A percentile compares a stretch with the other conserved stretches of the same genome.
phyloP scores from a whole-genome alignment of 2,329 filamentous ascomycete species.

The Aspergillus caelatus region DNA sequence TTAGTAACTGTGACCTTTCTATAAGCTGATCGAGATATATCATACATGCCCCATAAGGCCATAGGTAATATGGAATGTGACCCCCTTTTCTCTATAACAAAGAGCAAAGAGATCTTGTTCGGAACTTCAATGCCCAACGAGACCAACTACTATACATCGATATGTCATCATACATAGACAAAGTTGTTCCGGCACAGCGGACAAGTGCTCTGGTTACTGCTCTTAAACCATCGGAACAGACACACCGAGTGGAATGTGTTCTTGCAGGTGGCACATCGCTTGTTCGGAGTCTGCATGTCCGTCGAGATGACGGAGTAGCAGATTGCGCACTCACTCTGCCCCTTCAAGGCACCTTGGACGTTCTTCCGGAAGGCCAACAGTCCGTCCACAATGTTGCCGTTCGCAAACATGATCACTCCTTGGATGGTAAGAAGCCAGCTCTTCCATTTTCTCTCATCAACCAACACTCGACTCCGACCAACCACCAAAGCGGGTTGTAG shows the following conservation, averaged over 20 bases:
- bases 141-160: slow-evolving; percentile 1
- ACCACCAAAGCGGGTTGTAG: slow-evolving; percentile 76
- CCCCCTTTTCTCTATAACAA: background rate
- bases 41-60: background rate
- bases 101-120: background rate
- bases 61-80: background rate
- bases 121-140: background rate
- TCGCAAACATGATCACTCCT: slow-evolving; percentile 90
- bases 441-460: slow-evolving; percentile 90
- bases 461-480: slow-evolving; percentile 79
- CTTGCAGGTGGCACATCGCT: slow-evolving; percentile 88
- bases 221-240: slow-evolving; percentile 96
- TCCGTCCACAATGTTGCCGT: slow-evolving; percentile 85
- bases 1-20: background rate
- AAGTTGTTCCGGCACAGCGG: slow-evolving; percentile 92
- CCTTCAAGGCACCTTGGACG: slow-evolving; percentile 83
- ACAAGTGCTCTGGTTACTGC: slow-evolving; percentile 86
- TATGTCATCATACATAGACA: slow-evolving; percentile 31
- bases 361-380: slow-evolving; percentile 84
- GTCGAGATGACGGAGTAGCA: slow-evolving; percentile 92
- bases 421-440: slow-evolving; percentile 86
- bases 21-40: background rate
- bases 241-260: slow-evolving; percentile 90
- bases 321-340: slow-evolving; percentile 92
- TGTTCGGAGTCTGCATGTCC: slow-evolving; percentile 88